Conservation (phyloP, 495 filamentous ascomycete genomes). For the Lindgomyces ingoldianus region DNA sequence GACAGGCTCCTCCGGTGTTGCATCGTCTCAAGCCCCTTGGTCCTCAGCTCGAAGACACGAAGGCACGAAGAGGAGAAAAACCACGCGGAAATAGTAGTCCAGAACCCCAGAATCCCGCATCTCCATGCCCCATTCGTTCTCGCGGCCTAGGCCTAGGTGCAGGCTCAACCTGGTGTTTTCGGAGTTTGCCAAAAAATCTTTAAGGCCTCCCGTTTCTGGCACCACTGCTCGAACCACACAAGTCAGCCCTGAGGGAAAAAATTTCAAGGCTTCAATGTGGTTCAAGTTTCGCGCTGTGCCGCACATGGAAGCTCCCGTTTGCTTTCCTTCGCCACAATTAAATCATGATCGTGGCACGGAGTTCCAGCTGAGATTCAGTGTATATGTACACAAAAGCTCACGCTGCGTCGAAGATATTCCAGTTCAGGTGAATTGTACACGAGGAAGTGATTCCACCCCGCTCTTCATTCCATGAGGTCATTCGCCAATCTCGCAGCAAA, state of each 20-base stretch:
- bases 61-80: too few relatives aligned
- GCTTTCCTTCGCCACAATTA: not conserved
- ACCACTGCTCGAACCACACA: not conserved
- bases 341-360: not conserved
- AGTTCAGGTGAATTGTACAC: too few relatives aligned
- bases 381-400: too few relatives aligned
- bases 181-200: not conserved
- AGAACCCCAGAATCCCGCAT: not conserved
- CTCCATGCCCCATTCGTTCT: not conserved
- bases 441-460: too few relatives aligned
- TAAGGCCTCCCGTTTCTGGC: not conserved
- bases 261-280: not conserved
- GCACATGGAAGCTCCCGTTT: too few relatives aligned
- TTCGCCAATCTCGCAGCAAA: too few relatives aligned
- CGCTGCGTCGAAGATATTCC: too few relatives aligned
- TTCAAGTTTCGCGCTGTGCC: too few relatives aligned
- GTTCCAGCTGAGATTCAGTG: too few relatives aligned
- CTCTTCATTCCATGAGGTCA: too few relatives aligned
- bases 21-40: not conserved
- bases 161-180: too few relatives aligned
- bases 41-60: not conserved
- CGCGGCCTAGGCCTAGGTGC: not conserved
- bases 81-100: too few relatives aligned
- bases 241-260: not conserved
- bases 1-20: not conserved